phyloP scores from a whole-genome alignment of 2,329 filamentous ascomycete genomes.

The Penicillium thymicola region DNA sequence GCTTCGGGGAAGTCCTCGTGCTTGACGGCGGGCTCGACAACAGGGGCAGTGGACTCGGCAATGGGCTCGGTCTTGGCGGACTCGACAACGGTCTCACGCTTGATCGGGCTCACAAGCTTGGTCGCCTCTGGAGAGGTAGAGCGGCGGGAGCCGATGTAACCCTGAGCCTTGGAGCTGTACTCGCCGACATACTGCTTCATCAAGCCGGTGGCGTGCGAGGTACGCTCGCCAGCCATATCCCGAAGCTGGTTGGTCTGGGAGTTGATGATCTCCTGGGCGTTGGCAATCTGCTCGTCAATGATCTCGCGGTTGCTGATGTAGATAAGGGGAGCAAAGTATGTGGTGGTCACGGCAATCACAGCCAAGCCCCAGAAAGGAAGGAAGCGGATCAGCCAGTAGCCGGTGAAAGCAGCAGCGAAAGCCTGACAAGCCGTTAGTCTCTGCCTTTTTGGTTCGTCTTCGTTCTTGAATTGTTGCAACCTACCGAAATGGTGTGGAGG shows the following conservation, averaged over 20 bases:
- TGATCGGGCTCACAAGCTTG: slow-evolving; percentile 24
- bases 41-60: slow-evolving; percentile 26
- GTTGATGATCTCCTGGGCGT: slow-evolving; percentile 53
- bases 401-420: slow-evolving; percentile 56
- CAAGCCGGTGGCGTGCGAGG: slow-evolving; percentile 55
- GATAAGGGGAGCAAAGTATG: slow-evolving; percentile 59
- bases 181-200: slow-evolving; percentile 59
- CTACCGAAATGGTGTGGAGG: slow-evolving; percentile 57
- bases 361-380: slow-evolving; percentile 63
- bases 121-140: slow-evolving; percentile 33
- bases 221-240: slow-evolving; percentile 59
- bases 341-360: slow-evolving; percentile 53
- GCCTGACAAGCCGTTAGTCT: slow-evolving; percentile 43
- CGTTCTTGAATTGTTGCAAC: slow-evolving; percentile 24
- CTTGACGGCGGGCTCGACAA: slow-evolving; percentile 40
- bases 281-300: slow-evolving; percentile 59
- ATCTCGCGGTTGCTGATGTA: slow-evolving; percentile 65
- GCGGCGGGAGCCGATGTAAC: slow-evolving; percentile 46
- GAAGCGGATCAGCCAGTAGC: slow-evolving; percentile 65
- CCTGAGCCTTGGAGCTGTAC: slow-evolving; percentile 60
- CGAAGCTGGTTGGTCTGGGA: slow-evolving; percentile 59
- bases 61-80: slow-evolving; percentile 15
- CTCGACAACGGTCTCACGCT: slow-evolving; percentile 1
- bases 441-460: background rate
- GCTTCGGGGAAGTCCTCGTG: slow-evolving; percentile 52